These are phyloP conservation scores for Ilyonectria robusta DNA, from an alignment of 2,329 filamentous ascomycete species.

Conservation along the genomic window DNA sequence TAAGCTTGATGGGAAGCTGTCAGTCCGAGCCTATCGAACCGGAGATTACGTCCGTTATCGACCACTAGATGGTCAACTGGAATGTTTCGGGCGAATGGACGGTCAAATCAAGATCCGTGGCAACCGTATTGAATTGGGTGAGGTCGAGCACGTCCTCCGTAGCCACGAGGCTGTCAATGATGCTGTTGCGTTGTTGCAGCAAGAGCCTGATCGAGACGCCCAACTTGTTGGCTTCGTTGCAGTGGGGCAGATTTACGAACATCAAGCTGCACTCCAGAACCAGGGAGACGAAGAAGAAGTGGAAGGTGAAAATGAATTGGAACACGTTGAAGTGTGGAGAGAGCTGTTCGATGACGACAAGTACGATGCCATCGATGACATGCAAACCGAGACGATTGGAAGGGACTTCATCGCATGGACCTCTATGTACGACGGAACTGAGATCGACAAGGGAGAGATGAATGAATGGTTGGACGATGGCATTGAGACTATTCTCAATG, in stretches of 20 bases:
- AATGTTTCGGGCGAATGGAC: conserved; percentile 39
- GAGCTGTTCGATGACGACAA: conserved; percentile 34
- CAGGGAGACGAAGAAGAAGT: background rate
- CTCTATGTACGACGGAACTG: conserved; percentile 50
- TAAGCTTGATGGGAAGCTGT: background rate
- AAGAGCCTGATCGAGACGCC: conserved; percentile 16
- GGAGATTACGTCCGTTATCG: conserved; percentile 36
- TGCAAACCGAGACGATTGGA: conserved; percentile 35
- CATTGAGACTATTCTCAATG: conserved; percentile 38
- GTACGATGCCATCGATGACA: conserved; percentile 34
- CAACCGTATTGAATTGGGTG: conserved; percentile 41
- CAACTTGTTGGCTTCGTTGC: conserved; percentile 28
- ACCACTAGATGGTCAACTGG: conserved; percentile 29
- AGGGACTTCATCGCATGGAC: conserved; percentile 51
- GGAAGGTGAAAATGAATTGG: conserved; percentile 1
- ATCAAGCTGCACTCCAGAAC: background rate
- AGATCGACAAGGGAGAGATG: conserved; percentile 49
- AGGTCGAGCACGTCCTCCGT: conserved; percentile 34
- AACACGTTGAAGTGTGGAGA: conserved; percentile 30
- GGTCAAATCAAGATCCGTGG: conserved; percentile 42
- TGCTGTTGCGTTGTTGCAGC: conserved; percentile 34
- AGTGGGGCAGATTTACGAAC: conserved; percentile 7
- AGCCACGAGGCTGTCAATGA: conserved; percentile 31
- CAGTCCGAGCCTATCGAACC: conserved; percentile 29
- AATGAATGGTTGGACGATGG: conserved; percentile 52